These are phyloP conservation scores for Hepatocystis sp. DNA, from an alignment of 169 alveolate species.

Conservation along the genomic window DNA sequence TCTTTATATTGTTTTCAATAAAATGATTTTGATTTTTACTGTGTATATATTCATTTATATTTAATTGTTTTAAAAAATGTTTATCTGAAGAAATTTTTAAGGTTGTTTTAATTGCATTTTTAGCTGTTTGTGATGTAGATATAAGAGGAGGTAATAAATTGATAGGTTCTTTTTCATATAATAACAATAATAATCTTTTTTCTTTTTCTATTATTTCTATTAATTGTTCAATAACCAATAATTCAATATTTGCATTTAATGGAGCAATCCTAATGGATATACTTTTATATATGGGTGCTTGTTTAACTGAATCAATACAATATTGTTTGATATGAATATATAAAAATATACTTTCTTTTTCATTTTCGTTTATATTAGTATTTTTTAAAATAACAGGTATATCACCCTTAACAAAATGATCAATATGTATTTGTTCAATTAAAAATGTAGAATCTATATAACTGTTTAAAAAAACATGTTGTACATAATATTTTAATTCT, in stretches of 20 bases:
- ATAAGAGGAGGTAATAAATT: slow-evolving; percentile 74
- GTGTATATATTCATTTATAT: slow-evolving; percentile 29
- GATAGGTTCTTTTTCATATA: slow-evolving; percentile 32
- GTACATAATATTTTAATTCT: slow-evolving; percentile 52
- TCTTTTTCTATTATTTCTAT: slow-evolving; percentile 87
- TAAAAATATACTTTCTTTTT: slow-evolving; percentile 87
- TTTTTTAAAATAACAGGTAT: slow-evolving; percentile 91
- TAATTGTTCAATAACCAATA: slow-evolving; percentile 90
- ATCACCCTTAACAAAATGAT: slow-evolving; percentile 92
- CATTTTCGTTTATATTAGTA: slow-evolving; percentile 79
- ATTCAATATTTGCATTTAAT: slow-evolving; percentile 89
- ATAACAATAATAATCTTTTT: slow-evolving; percentile 77
- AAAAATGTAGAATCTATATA: slow-evolving; percentile 75
- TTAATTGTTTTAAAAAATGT: slow-evolving; percentile 21
- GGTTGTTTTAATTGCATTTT: slow-evolving; percentile 44
- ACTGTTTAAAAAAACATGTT: slow-evolving; percentile 65
- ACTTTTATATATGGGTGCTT: slow-evolving; percentile 86
- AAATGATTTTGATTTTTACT: slow-evolving; percentile 20
- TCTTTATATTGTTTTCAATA: slow-evolving; percentile 8
- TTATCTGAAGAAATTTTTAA: slow-evolving; percentile 52
- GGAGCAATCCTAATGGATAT: slow-evolving; percentile 86
- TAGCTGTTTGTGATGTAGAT: slow-evolving; percentile 54
- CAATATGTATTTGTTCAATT: slow-evolving; percentile 86
- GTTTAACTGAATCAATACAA: slow-evolving; percentile 79
- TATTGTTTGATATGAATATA: slow-evolving; percentile 82